Evolutionary conservation across 441 rosid genomes (phyloP).

Genomic region (Aleurites moluccanus): DNA sequence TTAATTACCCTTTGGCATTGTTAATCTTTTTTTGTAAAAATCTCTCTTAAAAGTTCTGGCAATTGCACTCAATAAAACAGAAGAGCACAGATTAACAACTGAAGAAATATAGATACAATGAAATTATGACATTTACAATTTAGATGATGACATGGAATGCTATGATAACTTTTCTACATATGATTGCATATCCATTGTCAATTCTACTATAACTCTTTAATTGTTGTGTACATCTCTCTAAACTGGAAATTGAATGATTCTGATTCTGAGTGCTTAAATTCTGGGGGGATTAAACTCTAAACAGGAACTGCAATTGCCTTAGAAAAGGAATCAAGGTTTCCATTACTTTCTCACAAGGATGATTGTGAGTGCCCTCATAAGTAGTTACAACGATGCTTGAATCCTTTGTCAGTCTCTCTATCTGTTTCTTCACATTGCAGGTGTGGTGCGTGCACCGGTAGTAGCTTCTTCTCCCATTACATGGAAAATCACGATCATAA

Average conservation of each 20-base stretch:
- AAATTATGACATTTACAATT: no score
- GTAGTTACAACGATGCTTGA: conserved; percentile 16
- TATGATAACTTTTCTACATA: background rate
- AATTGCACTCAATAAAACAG: no score
- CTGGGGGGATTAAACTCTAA: conserved; percentile 1
- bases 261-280: background rate
- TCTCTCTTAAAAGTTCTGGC: no score
- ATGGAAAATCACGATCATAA: background rate
- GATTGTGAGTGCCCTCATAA: conserved; percentile 16
- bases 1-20: no score
- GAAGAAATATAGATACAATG: no score
- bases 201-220: background rate
- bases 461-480: conserved; percentile 16
- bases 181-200: background rate
- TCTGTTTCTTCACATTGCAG: conserved; percentile 22
- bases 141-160: background rate
- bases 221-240: background rate
- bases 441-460: conserved; percentile 21
- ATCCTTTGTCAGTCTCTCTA: conserved; percentile 19
- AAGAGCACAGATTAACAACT: no score
- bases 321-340: conserved; percentile 18
- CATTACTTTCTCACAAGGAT: conserved; percentile 21
- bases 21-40: no score
- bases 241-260: background rate
- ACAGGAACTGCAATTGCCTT: conserved; percentile 17